These are phyloP conservation scores for Raddia distichophylla DNA, from an alignment of 176 grass and related monocot species.

Conservation along the genomic window DNA sequence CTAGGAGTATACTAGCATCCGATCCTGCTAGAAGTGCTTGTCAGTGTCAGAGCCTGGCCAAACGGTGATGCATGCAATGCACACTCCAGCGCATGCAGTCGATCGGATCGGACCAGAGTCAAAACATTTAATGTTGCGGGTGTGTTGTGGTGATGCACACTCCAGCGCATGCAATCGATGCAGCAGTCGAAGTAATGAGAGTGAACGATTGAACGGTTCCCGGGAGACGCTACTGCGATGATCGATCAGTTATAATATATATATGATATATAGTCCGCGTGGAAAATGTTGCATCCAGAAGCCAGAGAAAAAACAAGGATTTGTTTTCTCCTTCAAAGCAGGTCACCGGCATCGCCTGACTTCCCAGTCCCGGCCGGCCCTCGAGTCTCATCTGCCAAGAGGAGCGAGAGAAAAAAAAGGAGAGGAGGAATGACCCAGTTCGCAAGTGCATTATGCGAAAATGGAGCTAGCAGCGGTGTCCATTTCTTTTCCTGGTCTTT, in stretches of 20 bases:
- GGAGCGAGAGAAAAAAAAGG: neutral
- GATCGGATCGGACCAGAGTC: neutral
- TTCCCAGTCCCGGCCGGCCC: neutral
- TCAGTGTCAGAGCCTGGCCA: neutral
- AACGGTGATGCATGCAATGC: neutral
- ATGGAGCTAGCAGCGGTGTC: neutral
- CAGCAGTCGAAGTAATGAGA: neutral
- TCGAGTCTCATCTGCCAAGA: neutral
- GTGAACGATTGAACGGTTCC: neutral
- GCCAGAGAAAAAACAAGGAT: neutral
- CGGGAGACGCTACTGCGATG: neutral
- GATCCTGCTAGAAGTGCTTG: slow-evolving; percentile 6
- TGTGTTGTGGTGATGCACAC: slow-evolving; percentile 10
- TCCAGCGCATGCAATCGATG: too few species aligned
- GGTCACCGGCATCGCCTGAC: neutral
- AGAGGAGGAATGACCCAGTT: neutral
- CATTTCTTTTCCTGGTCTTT: neutral
- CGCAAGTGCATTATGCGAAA: neutral
- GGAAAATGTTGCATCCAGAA: slow-evolving; percentile 29
- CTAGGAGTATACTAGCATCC: neutral
- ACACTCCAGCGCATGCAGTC: neutral
- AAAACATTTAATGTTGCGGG: slow-evolving; percentile 30
- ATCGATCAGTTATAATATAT: neutral
- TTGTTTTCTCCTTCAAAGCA: neutral
- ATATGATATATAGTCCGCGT: neutral